phyloP scores from a whole-genome alignment of 331 rosid genomes.

The Rhamnella rubrinervis region DNA sequence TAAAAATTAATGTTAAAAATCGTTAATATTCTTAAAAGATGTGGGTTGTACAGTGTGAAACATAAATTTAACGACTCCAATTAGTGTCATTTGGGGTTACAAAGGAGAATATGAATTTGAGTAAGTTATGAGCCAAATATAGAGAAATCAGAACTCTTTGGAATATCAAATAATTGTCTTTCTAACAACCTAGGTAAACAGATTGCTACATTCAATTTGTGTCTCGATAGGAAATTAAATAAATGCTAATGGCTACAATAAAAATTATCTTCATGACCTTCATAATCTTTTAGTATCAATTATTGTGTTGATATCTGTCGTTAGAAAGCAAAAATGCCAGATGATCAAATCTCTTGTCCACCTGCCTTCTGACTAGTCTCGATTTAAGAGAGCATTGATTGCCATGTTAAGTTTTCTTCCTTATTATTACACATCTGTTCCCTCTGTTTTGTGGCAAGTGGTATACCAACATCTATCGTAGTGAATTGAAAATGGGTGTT shows the following conservation, averaged over 20 bases:
- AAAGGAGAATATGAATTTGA: not conserved
- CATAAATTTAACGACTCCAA: not conserved
- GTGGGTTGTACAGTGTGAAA: not conserved
- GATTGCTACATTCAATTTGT: too few relatives aligned
- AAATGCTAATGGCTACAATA: too few relatives aligned
- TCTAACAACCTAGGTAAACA: not conserved
- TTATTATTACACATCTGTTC: too few relatives aligned
- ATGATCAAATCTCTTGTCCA: not conserved
- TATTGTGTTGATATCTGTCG: not conserved
- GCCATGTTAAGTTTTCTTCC: too few relatives aligned
- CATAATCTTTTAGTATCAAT: not conserved
- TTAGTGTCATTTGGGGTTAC: not conserved
- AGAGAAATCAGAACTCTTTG: not conserved
- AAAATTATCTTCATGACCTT: too few relatives aligned
- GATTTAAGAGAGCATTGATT: too few relatives aligned
- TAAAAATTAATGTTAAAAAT: too few relatives aligned
- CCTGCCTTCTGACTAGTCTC: not conserved
- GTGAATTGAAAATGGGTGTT: too few relatives aligned
- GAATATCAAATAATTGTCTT: not conserved
- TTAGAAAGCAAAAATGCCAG: not conserved
- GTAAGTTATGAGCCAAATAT: not conserved
- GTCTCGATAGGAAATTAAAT: too few relatives aligned
- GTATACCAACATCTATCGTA: too few relatives aligned
- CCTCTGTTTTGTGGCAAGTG: too few relatives aligned
- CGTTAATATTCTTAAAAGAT: too few relatives aligned